Percentiles rank a stretch among this genome's conserved stretches.
Conservation (phyloP, 495 filamentous ascomycete species). For the Trichoderma asperelloides region DNA sequence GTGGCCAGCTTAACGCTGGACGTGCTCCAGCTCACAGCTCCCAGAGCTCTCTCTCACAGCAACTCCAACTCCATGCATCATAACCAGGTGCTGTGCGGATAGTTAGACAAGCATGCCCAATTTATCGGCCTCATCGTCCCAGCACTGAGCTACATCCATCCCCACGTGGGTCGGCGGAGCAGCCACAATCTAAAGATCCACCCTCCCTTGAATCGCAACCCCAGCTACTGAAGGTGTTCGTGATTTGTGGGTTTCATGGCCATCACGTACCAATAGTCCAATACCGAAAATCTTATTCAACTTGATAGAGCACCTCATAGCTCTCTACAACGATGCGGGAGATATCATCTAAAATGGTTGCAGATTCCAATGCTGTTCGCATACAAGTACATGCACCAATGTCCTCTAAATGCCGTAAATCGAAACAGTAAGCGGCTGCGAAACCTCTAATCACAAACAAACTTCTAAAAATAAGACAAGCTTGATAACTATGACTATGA, state of each 20-base stretch:
- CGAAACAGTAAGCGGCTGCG: no score
- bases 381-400: no score
- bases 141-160: not conserved
- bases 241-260: not conserved
- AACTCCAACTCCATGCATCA: not conserved
- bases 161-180: conserved; percentile 2
- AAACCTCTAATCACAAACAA: no score
- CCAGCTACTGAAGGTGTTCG: not conserved
- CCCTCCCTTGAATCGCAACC: not conserved
- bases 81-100: not conserved
- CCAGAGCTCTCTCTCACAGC: not conserved
- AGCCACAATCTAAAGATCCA: not conserved
- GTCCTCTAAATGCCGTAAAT: no score
- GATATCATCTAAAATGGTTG: no score
- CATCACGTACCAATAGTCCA: not conserved
- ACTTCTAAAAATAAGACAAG: no score
- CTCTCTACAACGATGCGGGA: no score
- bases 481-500: no score
- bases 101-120: not conserved
- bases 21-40: no score
- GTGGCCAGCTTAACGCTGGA: no score
- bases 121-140: not conserved
- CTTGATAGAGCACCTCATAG: no score
- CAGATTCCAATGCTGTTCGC: no score
- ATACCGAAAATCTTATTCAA: not conserved